Evolutionary conservation across 306 rosid species (phyloP), one percentile per base, ranked within the genome.

Genomic region (Elaeagnus macrophylla): DNA sequence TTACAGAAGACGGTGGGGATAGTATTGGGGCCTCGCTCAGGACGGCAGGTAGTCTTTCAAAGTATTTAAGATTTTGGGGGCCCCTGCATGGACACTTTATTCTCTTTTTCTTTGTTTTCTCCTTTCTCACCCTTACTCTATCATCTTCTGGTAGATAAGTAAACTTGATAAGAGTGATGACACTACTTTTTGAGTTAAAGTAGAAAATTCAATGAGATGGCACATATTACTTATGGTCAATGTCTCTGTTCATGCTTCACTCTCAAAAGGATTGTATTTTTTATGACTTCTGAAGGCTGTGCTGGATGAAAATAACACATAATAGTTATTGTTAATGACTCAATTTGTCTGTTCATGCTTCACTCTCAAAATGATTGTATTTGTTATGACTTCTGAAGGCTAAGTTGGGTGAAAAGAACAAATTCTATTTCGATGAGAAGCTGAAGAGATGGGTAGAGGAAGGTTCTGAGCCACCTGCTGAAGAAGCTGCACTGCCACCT

Each of bases 381-480:
- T 61, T 25, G 75, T 61, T 60, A 52, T 54, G 61, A 68, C 64
- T 54, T 37, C 51, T 72, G 58, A 56, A 89, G 97, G 97, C 97
- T 57, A 89, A 89, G 58, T 77, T 89, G 79, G 97, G 97, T 37
- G 95, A 85, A 37, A 75, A 51, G 63, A 89, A 89, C 57, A 89
- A 89, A 69, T 89, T 89, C 72, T 89, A 85, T 74, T 89, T 85
- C 64, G 95, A 89, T 51, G 89, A 89, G 63, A 82, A 89, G 60
- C 79, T 82, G 69, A 89, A 85, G 80, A 80, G 95, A 71, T 89
- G 97, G 97, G 89, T 89, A 10, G 97, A 89, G 68, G 85, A 85
- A 73, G 97, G 97, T 57, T 91, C 48, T 42, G 84, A 72, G 69
- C 59, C 71, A 66, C 95, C 95, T 12, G 71, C 93, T 53, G 97